Conservation (phyloP, 345 rosid genomes). For the Populus ilicifolia region DNA sequence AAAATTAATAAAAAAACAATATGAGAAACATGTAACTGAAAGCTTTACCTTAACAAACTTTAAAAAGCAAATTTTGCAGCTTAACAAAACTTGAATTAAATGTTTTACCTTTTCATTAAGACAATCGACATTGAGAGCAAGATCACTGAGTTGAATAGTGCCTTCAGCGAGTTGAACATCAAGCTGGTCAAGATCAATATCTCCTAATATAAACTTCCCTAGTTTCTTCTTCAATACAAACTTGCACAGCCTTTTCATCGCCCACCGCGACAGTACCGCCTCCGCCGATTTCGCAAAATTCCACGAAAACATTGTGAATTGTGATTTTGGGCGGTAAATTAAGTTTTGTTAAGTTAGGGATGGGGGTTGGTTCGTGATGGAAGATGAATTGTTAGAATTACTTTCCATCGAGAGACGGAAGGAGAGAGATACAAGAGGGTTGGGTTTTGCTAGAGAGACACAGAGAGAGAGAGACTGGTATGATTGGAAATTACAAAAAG, state of each 20-base stretch:
- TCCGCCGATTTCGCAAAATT: conserved; percentile 70
- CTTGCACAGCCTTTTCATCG: conserved; percentile 76
- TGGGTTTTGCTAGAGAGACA: neutral
- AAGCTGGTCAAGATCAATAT: conserved; percentile 88
- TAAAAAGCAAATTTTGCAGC: neutral
- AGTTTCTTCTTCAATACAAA: conserved; percentile 87
- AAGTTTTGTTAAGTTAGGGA: conserved; percentile 1
- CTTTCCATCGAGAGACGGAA: conserved; percentile 12
- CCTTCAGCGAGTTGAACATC: conserved; percentile 87
- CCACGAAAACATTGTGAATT: conserved; percentile 44
- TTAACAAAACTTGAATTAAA: neutral
- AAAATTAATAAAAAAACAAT: neutral
- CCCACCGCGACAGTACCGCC: conserved; percentile 76
- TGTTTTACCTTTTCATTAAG: conserved; percentile 58
- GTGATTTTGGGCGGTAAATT: neutral
- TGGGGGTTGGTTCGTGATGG: conserved; percentile 17
- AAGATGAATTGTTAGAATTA: conserved; percentile 3
- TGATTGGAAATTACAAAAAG: neutral
- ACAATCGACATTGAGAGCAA: conserved; percentile 82
- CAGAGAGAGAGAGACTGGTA: neutral
- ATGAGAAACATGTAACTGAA: neutral
- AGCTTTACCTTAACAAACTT: neutral
- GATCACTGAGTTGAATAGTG: conserved; percentile 67
- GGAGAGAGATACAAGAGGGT: neutral
- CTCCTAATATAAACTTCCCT: conserved; percentile 76